Evolutionary conservation across 2,329 filamentous ascomycete genomes (phyloP).

Genomic region (Nakataea oryzae): DNA sequence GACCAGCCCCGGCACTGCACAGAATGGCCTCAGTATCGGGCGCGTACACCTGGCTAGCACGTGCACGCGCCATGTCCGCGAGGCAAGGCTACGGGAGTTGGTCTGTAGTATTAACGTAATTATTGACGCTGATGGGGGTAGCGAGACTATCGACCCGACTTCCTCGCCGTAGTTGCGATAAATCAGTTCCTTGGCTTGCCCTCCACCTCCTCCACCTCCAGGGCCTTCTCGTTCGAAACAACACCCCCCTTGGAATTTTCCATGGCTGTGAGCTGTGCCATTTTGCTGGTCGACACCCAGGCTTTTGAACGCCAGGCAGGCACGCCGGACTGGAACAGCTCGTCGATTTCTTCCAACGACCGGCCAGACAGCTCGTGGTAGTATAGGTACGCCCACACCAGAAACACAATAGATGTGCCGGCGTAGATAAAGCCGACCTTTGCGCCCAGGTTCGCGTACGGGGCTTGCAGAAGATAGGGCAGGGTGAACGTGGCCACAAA

Average conservation of each 20-base stretch:
- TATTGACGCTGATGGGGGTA: too few species aligned
- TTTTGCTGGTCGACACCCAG: constrained; percentile 1
- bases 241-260: not conserved
- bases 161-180: not conserved
- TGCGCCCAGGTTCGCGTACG: constrained; percentile 21
- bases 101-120: too few species aligned
- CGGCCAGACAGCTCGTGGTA: constrained; percentile 5
- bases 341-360: constrained; percentile 13
- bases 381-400: constrained; percentile 24
- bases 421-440: constrained; percentile 29
- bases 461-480: constrained; percentile 23
- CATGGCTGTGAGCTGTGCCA: not conserved
- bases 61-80: too few species aligned
- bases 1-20: too few species aligned
- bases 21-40: not conserved
- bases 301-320: constrained; percentile 3
- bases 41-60: not conserved
- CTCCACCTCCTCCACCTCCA: not conserved
- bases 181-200: not conserved
- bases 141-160: too few species aligned
- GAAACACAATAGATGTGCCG: constrained; percentile 22
- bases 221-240: not conserved
- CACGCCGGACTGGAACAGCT: constrained; percentile 11
- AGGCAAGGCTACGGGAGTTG: not conserved
- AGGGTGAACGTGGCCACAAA: constrained; percentile 23